phyloP scores from a whole-genome alignment of 116 monocot species.

The Phalaenopsis hybrid region DNA sequence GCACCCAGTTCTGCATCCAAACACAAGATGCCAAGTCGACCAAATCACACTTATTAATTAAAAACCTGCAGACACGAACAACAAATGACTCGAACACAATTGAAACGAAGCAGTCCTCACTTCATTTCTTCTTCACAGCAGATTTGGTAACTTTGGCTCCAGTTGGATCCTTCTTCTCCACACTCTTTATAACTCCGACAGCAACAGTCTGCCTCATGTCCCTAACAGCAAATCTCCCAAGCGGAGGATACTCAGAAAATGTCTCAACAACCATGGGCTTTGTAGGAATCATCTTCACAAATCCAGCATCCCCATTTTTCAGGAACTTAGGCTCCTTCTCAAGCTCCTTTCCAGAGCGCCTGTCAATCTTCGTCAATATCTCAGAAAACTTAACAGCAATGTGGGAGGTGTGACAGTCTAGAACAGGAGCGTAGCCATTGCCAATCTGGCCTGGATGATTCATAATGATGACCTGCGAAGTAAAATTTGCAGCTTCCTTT shows the following conservation, averaged over 20 bases:
- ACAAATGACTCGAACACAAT: background rate
- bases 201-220: slow-evolving; percentile 40
- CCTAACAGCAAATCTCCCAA: slow-evolving; percentile 36
- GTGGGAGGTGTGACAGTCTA: too few species aligned
- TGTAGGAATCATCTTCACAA: slow-evolving; percentile 38
- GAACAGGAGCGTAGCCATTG: too few species aligned
- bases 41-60: background rate
- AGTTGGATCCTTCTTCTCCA: too few species aligned
- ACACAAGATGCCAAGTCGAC: slow-evolving; percentile 12
- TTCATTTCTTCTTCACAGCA: slow-evolving; percentile 14
- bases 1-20: slow-evolving; percentile 39
- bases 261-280: slow-evolving; percentile 41
- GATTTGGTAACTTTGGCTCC: too few species aligned
- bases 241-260: slow-evolving; percentile 28
- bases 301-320: slow-evolving; percentile 2
- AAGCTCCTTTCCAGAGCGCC: background rate
- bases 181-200: background rate
- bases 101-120: background rate
- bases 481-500: too few species aligned
- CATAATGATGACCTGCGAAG: too few species aligned
- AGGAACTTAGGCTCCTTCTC: too few species aligned
- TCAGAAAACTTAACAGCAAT: too few species aligned
- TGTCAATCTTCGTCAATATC: background rate
- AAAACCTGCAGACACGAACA: background rate
- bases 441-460: too few species aligned